These are phyloP conservation scores for Lactarius psammicola DNA, from an alignment of 768 basidiomycete genomes.

Conservation along the genomic window DNA sequence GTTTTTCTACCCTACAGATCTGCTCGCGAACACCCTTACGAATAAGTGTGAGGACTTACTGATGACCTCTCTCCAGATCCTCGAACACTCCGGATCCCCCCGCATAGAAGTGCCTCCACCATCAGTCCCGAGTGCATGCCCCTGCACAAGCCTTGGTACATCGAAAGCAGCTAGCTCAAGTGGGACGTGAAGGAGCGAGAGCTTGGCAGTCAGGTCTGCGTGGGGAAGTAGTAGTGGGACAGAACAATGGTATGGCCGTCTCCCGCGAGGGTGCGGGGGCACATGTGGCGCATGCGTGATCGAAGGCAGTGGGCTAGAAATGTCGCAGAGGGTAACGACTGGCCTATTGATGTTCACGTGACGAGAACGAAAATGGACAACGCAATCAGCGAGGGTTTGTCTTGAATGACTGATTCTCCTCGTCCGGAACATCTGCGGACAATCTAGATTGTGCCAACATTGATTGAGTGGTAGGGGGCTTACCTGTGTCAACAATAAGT, in stretches of 20 bases:
- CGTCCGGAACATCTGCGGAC: constrained; percentile 74
- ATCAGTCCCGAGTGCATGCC: constrained; percentile 50
- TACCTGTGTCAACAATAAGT: constrained; percentile 86
- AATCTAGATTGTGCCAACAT: constrained; percentile 3
- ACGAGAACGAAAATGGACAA: constrained; percentile 7
- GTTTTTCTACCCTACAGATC: constrained; percentile 36
- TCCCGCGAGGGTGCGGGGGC: constrained; percentile 91
- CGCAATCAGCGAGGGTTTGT: constrained; percentile 83
- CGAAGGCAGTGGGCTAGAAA: constrained; percentile 41
- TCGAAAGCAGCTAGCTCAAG: constrained; percentile 58
- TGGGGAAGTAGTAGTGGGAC: constrained; percentile 74
- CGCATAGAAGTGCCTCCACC: constrained; percentile 84
- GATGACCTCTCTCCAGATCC: constrained; percentile 63
- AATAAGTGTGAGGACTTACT: constrained; percentile 48
- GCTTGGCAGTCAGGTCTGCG: constrained; percentile 37
- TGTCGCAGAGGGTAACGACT: constrained; percentile 73
- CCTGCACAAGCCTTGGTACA: constrained; percentile 58
- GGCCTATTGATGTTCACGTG: constrained; percentile 48
- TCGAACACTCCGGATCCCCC: constrained; percentile 59
- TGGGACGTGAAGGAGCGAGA: constrained; percentile 31
- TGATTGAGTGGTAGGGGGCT: not conserved
- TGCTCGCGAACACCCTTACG: constrained; percentile 3
- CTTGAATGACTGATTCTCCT: constrained; percentile 58
- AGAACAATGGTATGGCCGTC: constrained; percentile 88
- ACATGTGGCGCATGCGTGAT: constrained; percentile 69